Evolutionary conservation across 371 early-diverging fungal genomes (phyloP).

Genomic region (Nematocida homosporus): DNA sequence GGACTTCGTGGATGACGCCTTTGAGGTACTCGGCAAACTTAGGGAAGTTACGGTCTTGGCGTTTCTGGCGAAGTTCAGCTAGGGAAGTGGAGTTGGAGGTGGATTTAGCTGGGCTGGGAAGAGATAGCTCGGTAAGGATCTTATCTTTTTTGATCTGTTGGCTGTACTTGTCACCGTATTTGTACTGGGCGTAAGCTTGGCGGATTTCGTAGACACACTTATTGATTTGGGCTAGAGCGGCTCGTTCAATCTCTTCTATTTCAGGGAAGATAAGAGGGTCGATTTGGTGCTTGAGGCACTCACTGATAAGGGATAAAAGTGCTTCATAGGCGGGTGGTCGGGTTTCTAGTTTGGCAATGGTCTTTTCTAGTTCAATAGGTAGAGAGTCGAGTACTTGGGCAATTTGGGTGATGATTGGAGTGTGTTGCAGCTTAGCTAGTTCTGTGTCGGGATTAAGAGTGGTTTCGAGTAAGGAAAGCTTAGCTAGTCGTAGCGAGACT

Average conservation of each 20-base stretch:
- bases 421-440: neutral
- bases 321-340: constrained; percentile 30
- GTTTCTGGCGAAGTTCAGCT: neutral
- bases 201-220: neutral
- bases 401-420: neutral
- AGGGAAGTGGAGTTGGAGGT: neutral
- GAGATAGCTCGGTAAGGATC: no score
- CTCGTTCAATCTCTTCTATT: constrained; percentile 34
- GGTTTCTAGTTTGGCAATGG: constrained; percentile 23
- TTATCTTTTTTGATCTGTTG: no score
- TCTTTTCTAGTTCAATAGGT: constrained; percentile 9
- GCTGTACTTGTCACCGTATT: constrained; percentile 33
- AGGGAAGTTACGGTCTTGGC: constrained; percentile 41
- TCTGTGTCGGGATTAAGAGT: neutral
- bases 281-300: constrained; percentile 17
- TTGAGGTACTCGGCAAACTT: constrained; percentile 45
- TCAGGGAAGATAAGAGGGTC: constrained; percentile 52
- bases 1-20: constrained; percentile 17
- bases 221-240: neutral
- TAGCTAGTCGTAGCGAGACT: constrained; percentile 31
- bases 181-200: constrained; percentile 38
- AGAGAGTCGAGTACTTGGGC: constrained; percentile 28
- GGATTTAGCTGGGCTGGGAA: neutral
- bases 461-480: constrained; percentile 19
- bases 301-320: constrained; percentile 2